Conservation (phyloP, 192 early-diverging fungal genomes). For the Rhizophagus prolifer region DNA sequence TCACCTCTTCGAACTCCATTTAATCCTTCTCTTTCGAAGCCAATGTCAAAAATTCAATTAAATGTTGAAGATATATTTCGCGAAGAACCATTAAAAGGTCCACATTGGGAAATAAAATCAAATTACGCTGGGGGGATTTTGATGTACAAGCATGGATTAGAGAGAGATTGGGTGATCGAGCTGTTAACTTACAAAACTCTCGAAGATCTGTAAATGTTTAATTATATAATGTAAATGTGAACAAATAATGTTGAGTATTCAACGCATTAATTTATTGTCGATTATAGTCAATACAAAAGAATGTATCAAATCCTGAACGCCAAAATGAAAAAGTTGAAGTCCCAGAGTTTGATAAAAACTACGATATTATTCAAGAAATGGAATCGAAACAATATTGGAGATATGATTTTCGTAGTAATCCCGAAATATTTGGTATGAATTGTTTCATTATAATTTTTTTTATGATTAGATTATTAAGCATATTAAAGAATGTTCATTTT, state of each 20-base stretch:
- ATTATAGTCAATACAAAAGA: slow-evolving; percentile 1
- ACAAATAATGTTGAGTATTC: background rate
- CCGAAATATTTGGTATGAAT: background rate
- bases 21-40: background rate
- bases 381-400: slow-evolving; percentile 34
- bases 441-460: background rate
- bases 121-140: slow-evolving; percentile 6
- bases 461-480: background rate
- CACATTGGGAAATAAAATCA: slow-evolving; percentile 34
- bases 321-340: background rate
- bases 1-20: background rate
- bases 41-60: background rate
- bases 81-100: slow-evolving; percentile 39
- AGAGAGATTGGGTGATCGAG: slow-evolving; percentile 1
- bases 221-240: background rate
- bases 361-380: slow-evolving; percentile 23
- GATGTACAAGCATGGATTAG: slow-evolving; percentile 26
- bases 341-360: slow-evolving; percentile 12
- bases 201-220: slow-evolving; percentile 2
- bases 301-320: background rate
- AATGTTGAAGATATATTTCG: slow-evolving; percentile 26
- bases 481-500: background rate
- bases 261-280: background rate
- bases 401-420: background rate
- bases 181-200: background rate